Evolutionary conservation across 345 rosid species (phyloP), one percentile per base, ranked within the genome.

Genomic region (Hevea brasiliensis): DNA sequence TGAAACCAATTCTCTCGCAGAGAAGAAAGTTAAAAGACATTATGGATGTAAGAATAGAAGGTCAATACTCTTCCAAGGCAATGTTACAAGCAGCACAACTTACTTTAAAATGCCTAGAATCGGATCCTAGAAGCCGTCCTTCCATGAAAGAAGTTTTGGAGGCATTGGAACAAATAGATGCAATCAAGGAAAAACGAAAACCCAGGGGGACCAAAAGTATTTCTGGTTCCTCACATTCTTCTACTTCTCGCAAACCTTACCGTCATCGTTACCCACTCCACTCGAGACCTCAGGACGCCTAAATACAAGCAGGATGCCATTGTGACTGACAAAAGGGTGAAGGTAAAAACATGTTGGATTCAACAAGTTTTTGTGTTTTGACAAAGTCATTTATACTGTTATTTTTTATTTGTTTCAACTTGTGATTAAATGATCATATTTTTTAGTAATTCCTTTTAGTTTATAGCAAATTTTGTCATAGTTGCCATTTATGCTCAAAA

Each of bases 171-270:
- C 64, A 29, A 10, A 32, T 32, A 13, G 64, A 60, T 6, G 64
- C 64, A 20, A 32, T 60, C 40, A 32, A 60, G 6, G 42, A 15
- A 60, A 60, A 37, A 32, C 42, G 15, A 60, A 60, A 37, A 60
- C 64, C 64, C 14, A 60, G 15, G 64, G 20, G 20, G 42, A 32
- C 42, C 29, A 32, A 8, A 60, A 20, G 69, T 18, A 3, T n/a
- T 60, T 48, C 61, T 9, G 58, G 64, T 23, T 81, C 77, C 42
- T 54, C 77, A 45, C 68, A 27, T 62, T 67, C 78, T 0, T 50
- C 41, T n/a, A 67, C 79, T 54, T 48, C 59, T 32, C 70, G 14
- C n/a, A 77, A 65, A 6, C 51, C 67, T 18, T 40, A 13, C 5
- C 42, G 24, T 17, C 55, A 17, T 24, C 81, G 64, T 18, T 51